Evolutionary conservation across 768 basidiomycete species (phyloP).

Genomic region (Mycena polygramma): DNA sequence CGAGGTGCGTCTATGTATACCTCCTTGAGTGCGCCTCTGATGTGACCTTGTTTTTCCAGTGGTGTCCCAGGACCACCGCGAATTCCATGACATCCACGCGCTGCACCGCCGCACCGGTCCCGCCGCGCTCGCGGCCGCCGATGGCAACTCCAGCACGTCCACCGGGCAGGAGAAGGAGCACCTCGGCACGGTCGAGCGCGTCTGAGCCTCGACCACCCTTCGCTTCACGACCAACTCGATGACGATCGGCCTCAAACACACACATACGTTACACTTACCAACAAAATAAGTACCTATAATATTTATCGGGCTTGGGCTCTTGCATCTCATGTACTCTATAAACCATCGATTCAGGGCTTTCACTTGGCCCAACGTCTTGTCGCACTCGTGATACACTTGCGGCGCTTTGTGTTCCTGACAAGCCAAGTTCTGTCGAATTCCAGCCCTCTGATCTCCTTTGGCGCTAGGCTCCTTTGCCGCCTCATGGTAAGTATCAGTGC

Average conservation of each 20-base stretch:
- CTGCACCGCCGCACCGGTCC: slow-evolving; percentile 31
- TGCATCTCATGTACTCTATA: neutral
- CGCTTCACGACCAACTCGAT: too few species aligned
- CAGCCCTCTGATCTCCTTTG: too few species aligned
- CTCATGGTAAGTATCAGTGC: too few species aligned
- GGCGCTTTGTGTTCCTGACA: too few species aligned
- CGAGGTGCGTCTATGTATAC: slow-evolving; percentile 57
- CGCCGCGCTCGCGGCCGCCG: slow-evolving; percentile 16
- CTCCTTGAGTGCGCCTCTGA: neutral
- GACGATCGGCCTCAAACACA: too few species aligned
- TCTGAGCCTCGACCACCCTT: neutral
- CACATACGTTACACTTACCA: neutral
- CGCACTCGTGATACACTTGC: too few species aligned
- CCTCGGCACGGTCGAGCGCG: slow-evolving; percentile 34
- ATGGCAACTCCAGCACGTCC: slow-evolving; percentile 1
- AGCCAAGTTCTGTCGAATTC: too few species aligned
- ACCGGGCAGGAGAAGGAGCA: slow-evolving; percentile 16
- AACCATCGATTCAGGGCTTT: neutral
- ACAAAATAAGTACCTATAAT: slow-evolving; percentile 1
- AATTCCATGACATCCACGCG: slow-evolving; percentile 35
- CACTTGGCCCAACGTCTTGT: neutral
- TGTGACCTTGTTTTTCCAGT: neutral
- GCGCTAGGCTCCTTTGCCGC: too few species aligned
- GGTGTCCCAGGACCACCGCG: slow-evolving; percentile 29
- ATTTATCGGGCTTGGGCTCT: neutral